These are phyloP conservation scores for Beauveria asiatica DNA, from an alignment of 2,329 filamentous ascomycete species.

Conservation along the genomic window DNA sequence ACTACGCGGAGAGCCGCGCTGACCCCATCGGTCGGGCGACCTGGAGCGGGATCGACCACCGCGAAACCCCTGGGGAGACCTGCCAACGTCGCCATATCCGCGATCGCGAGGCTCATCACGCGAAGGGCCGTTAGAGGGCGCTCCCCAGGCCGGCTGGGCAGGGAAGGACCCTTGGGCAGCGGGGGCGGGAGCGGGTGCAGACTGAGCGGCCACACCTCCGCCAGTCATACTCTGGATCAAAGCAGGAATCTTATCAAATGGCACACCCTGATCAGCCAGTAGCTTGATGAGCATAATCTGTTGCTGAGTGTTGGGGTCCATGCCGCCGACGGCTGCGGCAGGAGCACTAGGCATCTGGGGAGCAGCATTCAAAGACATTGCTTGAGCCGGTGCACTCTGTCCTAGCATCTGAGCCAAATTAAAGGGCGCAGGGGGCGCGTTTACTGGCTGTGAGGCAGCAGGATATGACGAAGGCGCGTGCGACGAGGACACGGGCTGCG, in stretches of 20 bases:
- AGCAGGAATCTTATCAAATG: constrained; percentile 65
- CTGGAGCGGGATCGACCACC: constrained; percentile 63
- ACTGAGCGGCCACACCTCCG: constrained; percentile 26
- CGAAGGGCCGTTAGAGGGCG: constrained; percentile 16
- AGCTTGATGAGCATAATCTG: constrained; percentile 69
- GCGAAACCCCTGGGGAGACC: constrained; percentile 53
- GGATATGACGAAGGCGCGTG: constrained; percentile 29
- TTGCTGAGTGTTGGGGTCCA: constrained; percentile 53
- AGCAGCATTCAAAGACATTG: constrained; percentile 18
- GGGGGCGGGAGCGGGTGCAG: constrained; percentile 24
- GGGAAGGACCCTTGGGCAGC: constrained; percentile 36
- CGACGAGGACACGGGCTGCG: constrained; percentile 24
- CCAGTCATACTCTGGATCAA: constrained; percentile 46
- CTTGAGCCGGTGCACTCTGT: constrained; percentile 26
- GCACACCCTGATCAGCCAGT: constrained; percentile 64
- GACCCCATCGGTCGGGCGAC: constrained; percentile 68
- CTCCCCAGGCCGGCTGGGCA: constrained; percentile 25
- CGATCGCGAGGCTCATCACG: constrained; percentile 46
- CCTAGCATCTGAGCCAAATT: constrained; percentile 26
- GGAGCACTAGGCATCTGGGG: constrained; percentile 27
- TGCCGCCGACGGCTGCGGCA: constrained; percentile 22
- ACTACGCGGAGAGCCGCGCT: constrained; percentile 55
- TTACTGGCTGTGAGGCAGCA: constrained; percentile 49
- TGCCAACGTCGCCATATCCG: constrained; percentile 46
- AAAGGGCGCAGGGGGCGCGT: constrained; percentile 40